These are phyloP conservation scores for Aquilaria sinensis DNA, from an alignment of 345 rosid genomes.

Conservation along the genomic window DNA sequence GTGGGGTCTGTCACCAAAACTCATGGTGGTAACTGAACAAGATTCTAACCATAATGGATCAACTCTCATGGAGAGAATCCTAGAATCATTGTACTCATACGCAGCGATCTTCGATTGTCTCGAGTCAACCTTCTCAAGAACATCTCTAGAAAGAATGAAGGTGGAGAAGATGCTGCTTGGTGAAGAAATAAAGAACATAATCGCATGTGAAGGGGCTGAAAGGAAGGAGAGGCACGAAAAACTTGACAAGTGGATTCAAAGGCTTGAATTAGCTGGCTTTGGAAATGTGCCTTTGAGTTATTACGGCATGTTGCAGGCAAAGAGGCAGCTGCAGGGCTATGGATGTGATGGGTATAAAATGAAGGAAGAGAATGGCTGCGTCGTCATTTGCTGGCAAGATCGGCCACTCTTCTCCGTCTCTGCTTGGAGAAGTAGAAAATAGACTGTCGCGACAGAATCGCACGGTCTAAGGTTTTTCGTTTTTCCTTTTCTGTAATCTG, in stretches of 20 bases:
- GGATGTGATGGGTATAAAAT: slow-evolving; percentile 70
- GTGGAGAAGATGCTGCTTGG: slow-evolving; percentile 90
- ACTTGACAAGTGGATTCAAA: slow-evolving; percentile 78
- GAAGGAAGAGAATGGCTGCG: slow-evolving; percentile 74
- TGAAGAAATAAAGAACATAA: slow-evolving; percentile 82
- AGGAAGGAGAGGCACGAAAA: slow-evolving; percentile 89
- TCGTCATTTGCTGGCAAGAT: slow-evolving; percentile 85
- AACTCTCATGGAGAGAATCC: slow-evolving; percentile 71
- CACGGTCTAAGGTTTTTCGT: slow-evolving; percentile 1
- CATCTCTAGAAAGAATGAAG: slow-evolving; percentile 66
- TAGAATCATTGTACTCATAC: slow-evolving; percentile 72
- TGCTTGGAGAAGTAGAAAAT: slow-evolving; percentile 85
- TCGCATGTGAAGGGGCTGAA: slow-evolving; percentile 77
- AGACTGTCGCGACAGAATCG: slow-evolving; percentile 8
- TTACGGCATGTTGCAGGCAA: slow-evolving; percentile 62
- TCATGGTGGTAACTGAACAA: slow-evolving; percentile 78
- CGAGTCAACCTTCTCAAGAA: slow-evolving; percentile 67
- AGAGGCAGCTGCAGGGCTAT: slow-evolving; percentile 60
- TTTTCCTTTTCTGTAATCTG: neutral
- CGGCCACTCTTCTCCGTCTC: slow-evolving; percentile 74
- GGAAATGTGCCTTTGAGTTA: slow-evolving; percentile 67
- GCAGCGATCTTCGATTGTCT: slow-evolving; percentile 88
- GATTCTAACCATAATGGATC: slow-evolving; percentile 74
- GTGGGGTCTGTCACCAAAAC: slow-evolving; percentile 67
- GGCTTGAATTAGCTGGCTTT: slow-evolving; percentile 72